Conservation (phyloP, 1,284 basidiomycete species). For the Stereum hirsutum region DNA sequence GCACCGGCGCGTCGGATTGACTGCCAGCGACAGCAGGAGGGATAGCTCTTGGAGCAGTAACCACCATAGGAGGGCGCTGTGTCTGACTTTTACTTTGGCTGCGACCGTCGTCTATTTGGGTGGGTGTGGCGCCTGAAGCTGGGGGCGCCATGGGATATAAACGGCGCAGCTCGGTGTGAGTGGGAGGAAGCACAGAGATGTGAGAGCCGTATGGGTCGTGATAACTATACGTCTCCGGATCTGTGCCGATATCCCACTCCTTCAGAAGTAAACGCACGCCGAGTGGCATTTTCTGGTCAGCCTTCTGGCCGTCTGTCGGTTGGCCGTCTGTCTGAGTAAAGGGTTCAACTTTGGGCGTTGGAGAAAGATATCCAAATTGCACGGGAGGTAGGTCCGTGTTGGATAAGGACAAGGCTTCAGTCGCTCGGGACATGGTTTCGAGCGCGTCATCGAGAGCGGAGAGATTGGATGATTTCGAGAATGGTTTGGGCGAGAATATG, state of each 20-base stretch:
- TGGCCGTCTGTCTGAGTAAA: constrained; percentile 13
- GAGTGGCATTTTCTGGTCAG: constrained; percentile 22
- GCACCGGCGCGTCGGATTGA: constrained; percentile 3
- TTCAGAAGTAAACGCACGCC: constrained; percentile 54
- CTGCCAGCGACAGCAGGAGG: constrained; percentile 10
- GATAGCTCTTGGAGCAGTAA: constrained; percentile 15
- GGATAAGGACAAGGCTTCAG: constrained; percentile 14
- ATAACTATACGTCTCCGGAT: constrained; percentile 42
- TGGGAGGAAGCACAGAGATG: neutral
- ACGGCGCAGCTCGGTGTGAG: too few relatives aligned
- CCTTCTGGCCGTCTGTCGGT: neutral
- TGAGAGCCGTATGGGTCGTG: constrained; percentile 41
- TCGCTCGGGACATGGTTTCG: constrained; percentile 36
- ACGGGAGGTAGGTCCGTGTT: constrained; percentile 16
- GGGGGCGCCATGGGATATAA: too few relatives aligned
- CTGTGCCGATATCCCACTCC: constrained; percentile 53
- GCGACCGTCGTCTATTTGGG: too few relatives aligned
- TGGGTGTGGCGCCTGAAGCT: too few relatives aligned
- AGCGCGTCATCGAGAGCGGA: constrained; percentile 23
- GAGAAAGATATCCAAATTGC: constrained; percentile 52
- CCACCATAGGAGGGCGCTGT: constrained; percentile 25
- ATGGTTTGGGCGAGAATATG: constrained; percentile 39
- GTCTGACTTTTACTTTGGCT: constrained; percentile 1
- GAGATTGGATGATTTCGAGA: constrained; percentile 20
- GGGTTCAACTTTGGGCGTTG: constrained; percentile 26